Base-by-base conservation (phyloP, 768 basidiomycete genomes). In the Pisolithus microcarpus region DNA sequence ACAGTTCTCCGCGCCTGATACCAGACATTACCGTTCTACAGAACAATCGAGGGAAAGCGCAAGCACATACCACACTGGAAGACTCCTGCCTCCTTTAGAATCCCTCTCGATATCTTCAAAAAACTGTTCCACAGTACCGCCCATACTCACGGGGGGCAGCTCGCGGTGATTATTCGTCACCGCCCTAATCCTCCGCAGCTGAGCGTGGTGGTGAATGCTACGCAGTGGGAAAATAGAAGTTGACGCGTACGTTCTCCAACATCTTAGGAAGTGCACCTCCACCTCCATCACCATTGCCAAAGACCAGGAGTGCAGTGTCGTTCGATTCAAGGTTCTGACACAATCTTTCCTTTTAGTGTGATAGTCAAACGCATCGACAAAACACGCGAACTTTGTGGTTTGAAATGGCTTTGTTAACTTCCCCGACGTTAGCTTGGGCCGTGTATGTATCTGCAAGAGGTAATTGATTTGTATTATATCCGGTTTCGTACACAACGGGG, bases 281-380 rank as follows among this genome's bases (percentile, higher is more conserved):
- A 62, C 88, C 88, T 1, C 96, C 96, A 61, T 99, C 96, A 9
- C 96, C 96, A 62, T 98, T 98, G 13, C 96, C 96, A 58, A 96
- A 99, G 0, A 96, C 90, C 2, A 94, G 79, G 15, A 96, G 75
- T 0, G 91, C 80, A 15, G 81, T 75, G 51, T 82, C 80, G 1
- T 79, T 81, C 0, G 90, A 92, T 69, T 91, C 90, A 7, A 92
- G 70, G 59, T 86, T 91, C 89, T 92, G 52, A 42, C 30, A 10
- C 7, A 30, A 10, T 9, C 9, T 10, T 30, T 5, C 13, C 21
- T 37, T 47, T 47, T 26, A 18, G 48, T 52, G 52, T 11, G 24
- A 48, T n/a, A 3, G 2, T 21, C 44, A 16, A 24, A n/a, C n/a
- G 18, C 10, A 11, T 4, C 21, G 11, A 10, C 16, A 23, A 48